Conservation (phyloP, 2,329 filamentous ascomycete genomes). For the Truncatella angustata region DNA sequence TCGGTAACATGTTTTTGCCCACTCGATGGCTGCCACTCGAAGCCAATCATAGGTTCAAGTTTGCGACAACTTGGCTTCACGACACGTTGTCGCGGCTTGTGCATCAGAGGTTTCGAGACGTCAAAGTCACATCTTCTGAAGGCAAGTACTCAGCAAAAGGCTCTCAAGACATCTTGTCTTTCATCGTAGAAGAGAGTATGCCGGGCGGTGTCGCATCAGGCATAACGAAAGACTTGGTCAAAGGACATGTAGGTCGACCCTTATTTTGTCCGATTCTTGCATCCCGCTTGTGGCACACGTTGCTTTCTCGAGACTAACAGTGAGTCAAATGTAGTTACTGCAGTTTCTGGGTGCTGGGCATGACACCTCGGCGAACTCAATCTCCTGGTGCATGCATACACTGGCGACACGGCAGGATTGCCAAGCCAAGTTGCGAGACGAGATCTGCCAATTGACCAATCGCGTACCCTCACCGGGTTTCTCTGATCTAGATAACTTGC, state of each 20-base stretch:
- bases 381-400: slow-evolving; percentile 32
- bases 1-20: slow-evolving; percentile 30
- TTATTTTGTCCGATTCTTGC: too few relatives aligned
- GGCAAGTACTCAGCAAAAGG: slow-evolving; percentile 16
- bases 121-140: slow-evolving; percentile 21
- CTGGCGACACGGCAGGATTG: slow-evolving; percentile 30
- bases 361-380: slow-evolving; percentile 30
- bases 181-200: slow-evolving; percentile 26
- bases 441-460: slow-evolving; percentile 23
- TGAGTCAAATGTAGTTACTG: slow-evolving; percentile 10
- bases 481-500: slow-evolving; percentile 26
- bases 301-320: neutral
- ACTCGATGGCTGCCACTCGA: slow-evolving; percentile 33
- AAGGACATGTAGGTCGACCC: slow-evolving; percentile 19
- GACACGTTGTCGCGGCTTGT: slow-evolving; percentile 31
- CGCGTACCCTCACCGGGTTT: slow-evolving; percentile 18
- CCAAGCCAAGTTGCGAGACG: slow-evolving; percentile 29
- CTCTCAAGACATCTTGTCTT: slow-evolving; percentile 25
- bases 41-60: slow-evolving; percentile 37
- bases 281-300: too few relatives aligned
- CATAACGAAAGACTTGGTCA: slow-evolving; percentile 13
- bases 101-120: slow-evolving; percentile 23
- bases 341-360: slow-evolving; percentile 27
- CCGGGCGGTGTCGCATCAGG: slow-evolving; percentile 4
- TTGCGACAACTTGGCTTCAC: slow-evolving; percentile 30